phyloP scores from a whole-genome alignment of 1,284 basidiomycete genomes.

The Megacollybia platyphylla region DNA sequence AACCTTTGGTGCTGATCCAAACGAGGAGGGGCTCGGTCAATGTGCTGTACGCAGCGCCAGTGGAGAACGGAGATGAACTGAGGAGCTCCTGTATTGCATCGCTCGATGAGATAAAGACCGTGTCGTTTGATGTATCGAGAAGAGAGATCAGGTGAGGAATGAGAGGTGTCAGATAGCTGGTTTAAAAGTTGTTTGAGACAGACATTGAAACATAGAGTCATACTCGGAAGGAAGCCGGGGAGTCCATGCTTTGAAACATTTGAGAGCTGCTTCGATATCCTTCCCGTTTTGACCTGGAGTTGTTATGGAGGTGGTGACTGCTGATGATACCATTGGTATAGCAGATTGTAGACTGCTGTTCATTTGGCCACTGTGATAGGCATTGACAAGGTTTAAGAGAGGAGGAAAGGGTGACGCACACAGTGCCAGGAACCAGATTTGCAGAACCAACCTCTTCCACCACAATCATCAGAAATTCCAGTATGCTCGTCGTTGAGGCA shows the following conservation, averaged over 20 bases:
- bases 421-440: constrained; percentile 49
- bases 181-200: background rate
- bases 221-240: constrained; percentile 55
- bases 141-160: constrained; percentile 49
- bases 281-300: constrained; percentile 16
- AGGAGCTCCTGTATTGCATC: constrained; percentile 71
- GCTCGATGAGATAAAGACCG: constrained; percentile 48
- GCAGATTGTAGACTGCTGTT: constrained; percentile 51
- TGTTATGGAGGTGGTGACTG: constrained; percentile 42
- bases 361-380: constrained; percentile 39
- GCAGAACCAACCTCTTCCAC: constrained; percentile 71
- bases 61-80: constrained; percentile 56
- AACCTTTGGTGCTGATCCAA: constrained; percentile 54
- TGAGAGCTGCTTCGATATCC: constrained; percentile 59
- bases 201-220: constrained; percentile 12
- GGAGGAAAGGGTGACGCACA: too few relatives aligned
- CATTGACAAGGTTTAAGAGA: background rate
- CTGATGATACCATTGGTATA: constrained; percentile 55
- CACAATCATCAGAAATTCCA: constrained; percentile 76
- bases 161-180: constrained; percentile 48
- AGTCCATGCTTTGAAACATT: constrained; percentile 77
- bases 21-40: constrained; percentile 74
- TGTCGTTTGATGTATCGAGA: constrained; percentile 43
- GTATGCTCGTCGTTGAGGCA: constrained; percentile 38
- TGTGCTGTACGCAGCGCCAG: constrained; percentile 57